Base-by-base conservation (phyloP, 2,329 filamentous ascomycete genomes). In the Zarea fungicola region DNA sequence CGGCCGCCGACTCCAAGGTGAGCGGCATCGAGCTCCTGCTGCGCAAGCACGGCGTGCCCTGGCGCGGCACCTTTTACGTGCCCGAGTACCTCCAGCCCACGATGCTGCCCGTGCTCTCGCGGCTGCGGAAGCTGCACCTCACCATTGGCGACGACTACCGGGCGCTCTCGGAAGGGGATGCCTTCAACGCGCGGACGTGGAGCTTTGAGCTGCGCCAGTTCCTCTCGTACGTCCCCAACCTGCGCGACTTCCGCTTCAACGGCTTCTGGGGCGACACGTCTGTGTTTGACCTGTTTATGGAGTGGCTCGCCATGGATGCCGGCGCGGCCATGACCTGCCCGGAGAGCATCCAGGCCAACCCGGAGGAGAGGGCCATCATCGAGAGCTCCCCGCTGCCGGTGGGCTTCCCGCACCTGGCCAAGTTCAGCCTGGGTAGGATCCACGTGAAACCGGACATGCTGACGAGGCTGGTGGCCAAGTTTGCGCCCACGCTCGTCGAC, bases 191-290 rank as follows among this genome's bases (percentile, higher is more conserved):
- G 6, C 10, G 29, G 10, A 39, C 31, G 7, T 31, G 34, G 40
- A 39, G 25, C 6, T 39, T 49, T 22, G 47, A 56, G 31, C 51
- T 69, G 1, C 55, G 60, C 10, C 54, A 54, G 14, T 77, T 78
- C 42, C 60, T 80, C 5, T 56, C 58, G 1, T 60, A 60, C 23
- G 59, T 68, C 1, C 52, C 61, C 4, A 74, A 75, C 16, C 52
- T 84, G 6, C 67, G 68, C 25, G 73, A 78, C 55, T 64, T 84
- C 5, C 71, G 80, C 3, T 57, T 83, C 36, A 83, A 82, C 55
- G 55, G 55, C 16, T 42, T 50, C 1, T 42, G 53, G 14, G 42
- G 26, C 7, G 19, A 50, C 0, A 16, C 48, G 4, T 16, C 48
- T 5, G 48, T 56, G 3, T 48, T 59, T 2, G 54, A 59, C 0